Conservation (phyloP, 208 protist species). For the Porcisia hertigi region DNA sequence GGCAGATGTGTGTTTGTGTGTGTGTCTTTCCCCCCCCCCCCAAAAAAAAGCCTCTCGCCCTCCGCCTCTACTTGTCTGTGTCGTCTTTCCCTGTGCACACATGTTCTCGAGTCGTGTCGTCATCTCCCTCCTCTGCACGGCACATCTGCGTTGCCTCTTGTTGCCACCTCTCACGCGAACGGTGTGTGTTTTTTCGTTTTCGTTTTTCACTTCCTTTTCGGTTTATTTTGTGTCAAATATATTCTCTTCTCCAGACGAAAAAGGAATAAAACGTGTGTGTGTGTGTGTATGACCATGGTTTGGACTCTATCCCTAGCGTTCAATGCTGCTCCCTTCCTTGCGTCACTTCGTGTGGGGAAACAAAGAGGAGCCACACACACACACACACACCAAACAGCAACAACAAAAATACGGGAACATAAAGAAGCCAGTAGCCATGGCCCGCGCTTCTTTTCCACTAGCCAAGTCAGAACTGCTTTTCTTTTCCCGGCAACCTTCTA, state of each 20-base stretch:
- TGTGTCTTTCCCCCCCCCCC: background rate
- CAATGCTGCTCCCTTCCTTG: background rate
- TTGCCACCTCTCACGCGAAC: background rate
- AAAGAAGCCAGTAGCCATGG: background rate
- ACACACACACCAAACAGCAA: too few relatives aligned
- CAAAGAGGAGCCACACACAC: background rate
- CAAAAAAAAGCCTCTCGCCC: background rate
- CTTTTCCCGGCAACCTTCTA: background rate
- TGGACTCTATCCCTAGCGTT: background rate
- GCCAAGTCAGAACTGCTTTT: background rate
- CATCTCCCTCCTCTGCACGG: background rate
- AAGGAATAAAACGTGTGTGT: background rate
- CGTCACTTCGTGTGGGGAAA: background rate
- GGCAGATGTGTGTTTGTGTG: background rate
- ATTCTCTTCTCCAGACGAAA: slow-evolving; percentile 4
- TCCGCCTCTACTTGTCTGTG: background rate
- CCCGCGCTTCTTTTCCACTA: background rate
- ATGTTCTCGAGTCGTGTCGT: background rate
- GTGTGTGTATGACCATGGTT: background rate
- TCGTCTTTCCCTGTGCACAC: background rate
- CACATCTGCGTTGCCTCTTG: background rate
- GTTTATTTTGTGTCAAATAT: background rate
- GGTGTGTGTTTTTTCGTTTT: background rate
- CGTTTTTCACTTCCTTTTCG: background rate
- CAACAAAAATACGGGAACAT: too few relatives aligned